A percentile compares a stretch with the other conserved stretches of the same genome.
Evolutionary conservation across 164 flowering plant genomes (phyloP).

Genomic region (Magnolia sinica): DNA sequence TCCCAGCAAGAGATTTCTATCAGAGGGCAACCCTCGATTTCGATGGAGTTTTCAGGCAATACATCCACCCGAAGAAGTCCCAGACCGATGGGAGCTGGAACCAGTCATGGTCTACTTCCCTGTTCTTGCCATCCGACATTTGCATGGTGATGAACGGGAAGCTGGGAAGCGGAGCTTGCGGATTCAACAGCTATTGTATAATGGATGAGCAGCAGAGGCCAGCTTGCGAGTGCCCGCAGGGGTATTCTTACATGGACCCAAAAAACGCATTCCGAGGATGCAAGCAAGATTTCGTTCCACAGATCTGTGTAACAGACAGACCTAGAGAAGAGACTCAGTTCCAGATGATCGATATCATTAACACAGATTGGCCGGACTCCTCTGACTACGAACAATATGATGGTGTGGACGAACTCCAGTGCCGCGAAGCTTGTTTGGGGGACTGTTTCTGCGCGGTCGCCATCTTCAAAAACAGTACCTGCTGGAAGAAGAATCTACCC

Average conservation of each 20-base stretch:
- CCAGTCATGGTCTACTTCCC: constrained; percentile 14
- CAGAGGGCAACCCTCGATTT: constrained; percentile 34
- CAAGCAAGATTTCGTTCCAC: not conserved
- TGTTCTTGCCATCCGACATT: not conserved
- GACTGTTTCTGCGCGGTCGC: constrained; percentile 25
- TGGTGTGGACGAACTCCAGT: not conserved
- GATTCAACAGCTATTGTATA: not conserved
- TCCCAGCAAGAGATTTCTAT: constrained; percentile 18
- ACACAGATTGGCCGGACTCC: constrained; percentile 7
- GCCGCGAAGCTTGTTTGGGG: constrained; percentile 13
- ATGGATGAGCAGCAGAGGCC: constrained; percentile 1
- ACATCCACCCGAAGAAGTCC: constrained; percentile 10
- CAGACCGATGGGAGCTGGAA: not conserved
- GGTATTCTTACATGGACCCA: constrained; percentile 4
- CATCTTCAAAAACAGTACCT: constrained; percentile 2
- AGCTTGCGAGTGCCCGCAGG: constrained; percentile 9
- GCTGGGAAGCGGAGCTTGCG: constrained; percentile 8
- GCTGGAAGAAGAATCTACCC: constrained; percentile 22
- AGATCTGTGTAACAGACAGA: not conserved
- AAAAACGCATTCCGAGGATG: not conserved
- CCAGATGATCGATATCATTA: not conserved
- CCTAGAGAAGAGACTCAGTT: not conserved
- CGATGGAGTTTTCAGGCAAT: constrained; percentile 39
- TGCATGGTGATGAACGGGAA: not conserved
- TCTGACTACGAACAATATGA: constrained; percentile 1